phyloP scores from a whole-genome alignment of 75 land plant genomes.

The Cupressus sempervirens region DNA sequence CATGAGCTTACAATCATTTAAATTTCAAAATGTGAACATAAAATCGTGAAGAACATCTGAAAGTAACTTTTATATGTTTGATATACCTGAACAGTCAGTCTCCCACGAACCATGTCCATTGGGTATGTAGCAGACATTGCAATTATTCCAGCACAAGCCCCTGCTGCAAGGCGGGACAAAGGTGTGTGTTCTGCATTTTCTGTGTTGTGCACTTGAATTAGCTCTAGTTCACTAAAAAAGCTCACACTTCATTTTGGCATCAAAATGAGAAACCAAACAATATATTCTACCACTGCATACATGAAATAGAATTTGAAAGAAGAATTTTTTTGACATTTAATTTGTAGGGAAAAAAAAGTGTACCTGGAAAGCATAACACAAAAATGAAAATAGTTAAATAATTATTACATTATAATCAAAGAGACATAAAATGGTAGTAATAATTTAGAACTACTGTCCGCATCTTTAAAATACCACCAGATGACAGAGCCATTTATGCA shows the following conservation, averaged over 20 bases:
- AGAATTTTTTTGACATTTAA: background rate
- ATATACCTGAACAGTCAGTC: constrained; percentile 89
- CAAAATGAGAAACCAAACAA: background rate
- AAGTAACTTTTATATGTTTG: background rate
- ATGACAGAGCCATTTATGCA: background rate
- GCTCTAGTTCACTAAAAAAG: background rate
- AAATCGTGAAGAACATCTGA: background rate
- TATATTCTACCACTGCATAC: background rate
- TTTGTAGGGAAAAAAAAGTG: background rate
- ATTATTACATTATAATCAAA: background rate
- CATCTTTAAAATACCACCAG: background rate
- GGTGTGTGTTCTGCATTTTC: constrained; percentile 89
- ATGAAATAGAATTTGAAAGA: background rate
- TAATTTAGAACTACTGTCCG: background rate
- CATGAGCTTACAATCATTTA: background rate
- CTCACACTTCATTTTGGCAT: background rate
- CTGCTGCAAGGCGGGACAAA: constrained; percentile 83
- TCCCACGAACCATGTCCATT: constrained; percentile 96
- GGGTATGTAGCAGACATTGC: constrained; percentile 99
- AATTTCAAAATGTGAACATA: background rate
- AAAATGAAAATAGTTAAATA: background rate
- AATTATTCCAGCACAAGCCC: constrained; percentile 97
- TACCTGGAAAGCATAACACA: background rate
- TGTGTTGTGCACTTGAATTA: constrained; percentile 17
- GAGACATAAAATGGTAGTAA: background rate